Evolutionary conservation across 805 yeast species (phyloP).

Genomic region (Cyberlindnera petersonii): DNA sequence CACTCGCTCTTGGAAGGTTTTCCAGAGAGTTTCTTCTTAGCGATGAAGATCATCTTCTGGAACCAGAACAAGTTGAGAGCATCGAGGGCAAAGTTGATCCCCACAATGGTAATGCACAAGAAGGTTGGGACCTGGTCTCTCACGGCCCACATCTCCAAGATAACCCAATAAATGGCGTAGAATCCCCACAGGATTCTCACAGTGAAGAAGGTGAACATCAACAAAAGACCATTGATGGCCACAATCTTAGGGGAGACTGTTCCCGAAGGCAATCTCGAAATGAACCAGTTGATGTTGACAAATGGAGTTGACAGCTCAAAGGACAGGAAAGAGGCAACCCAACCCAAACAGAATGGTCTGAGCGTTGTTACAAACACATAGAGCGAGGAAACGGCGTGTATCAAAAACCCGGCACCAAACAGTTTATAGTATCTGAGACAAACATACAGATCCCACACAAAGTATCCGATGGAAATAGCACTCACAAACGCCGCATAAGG

Average conservation of each 20-base stretch:
- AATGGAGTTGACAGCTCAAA: constrained; percentile 93
- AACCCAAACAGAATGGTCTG: constrained; percentile 73
- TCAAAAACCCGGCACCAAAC: constrained; percentile 77
- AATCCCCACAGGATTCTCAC: constrained; percentile 88
- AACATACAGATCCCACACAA: constrained; percentile 81
- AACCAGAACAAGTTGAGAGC: constrained; percentile 82
- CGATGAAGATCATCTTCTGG: constrained; percentile 74
- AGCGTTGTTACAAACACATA: constrained; percentile 64
- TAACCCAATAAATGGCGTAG: constrained; percentile 55
- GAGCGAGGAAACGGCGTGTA: constrained; percentile 82
- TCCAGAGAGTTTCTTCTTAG: constrained; percentile 45
- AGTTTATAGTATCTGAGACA: constrained; percentile 59
- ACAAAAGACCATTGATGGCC: constrained; percentile 64
- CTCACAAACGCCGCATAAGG: constrained; percentile 75
- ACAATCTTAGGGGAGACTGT: constrained; percentile 51
- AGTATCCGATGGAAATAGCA: constrained; percentile 78
- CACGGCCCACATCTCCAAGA: constrained; percentile 43
- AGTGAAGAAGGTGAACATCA: constrained; percentile 66
- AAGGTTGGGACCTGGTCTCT: constrained; percentile 42
- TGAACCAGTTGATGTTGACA: constrained; percentile 91
- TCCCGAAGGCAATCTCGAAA: constrained; percentile 69
- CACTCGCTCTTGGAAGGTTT: constrained; percentile 10
- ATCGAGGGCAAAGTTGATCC: constrained; percentile 60
- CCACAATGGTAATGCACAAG: constrained; percentile 47
- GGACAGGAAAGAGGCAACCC: constrained; percentile 76